A percentile compares a stretch with the other conserved stretches of the same genome.
These are phyloP conservation scores for Hypomyces perniciosus DNA, from an alignment of 2,329 filamentous ascomycete genomes.

Conservation along the genomic window DNA sequence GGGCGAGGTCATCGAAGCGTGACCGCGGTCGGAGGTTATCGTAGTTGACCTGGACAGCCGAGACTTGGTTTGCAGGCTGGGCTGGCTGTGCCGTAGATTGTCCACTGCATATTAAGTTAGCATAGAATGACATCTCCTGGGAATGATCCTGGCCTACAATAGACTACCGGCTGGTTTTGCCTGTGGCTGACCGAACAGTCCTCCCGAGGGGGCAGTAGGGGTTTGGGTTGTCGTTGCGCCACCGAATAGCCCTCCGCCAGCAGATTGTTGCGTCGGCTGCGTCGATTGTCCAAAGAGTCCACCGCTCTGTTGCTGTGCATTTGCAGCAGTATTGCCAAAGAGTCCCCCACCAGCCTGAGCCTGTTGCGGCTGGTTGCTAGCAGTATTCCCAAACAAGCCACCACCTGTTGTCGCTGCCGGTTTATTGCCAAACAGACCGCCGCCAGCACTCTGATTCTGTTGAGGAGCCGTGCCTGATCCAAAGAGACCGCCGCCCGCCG, in stretches of 20 bases:
- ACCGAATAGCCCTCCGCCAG: conserved; percentile 26
- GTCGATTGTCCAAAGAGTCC: conserved; percentile 26
- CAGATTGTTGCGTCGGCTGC: conserved; percentile 18
- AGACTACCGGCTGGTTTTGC: conserved; percentile 26
- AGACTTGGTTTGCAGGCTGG: conserved; percentile 46
- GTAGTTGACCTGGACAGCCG: conserved; percentile 72
- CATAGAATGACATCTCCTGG: not conserved
- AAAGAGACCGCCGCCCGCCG: conserved; percentile 10
- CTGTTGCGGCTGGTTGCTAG: conserved; percentile 20
- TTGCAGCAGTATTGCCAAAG: conserved; percentile 20
- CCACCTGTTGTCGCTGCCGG: conserved; percentile 15
- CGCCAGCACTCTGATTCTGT: conserved; percentile 2
- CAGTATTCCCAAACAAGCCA: conserved; percentile 27
- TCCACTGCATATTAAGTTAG: conserved; percentile 22
- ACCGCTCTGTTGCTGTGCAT: conserved; percentile 17
- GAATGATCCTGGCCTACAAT: conserved; percentile 23
- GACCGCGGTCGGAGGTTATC: conserved; percentile 78
- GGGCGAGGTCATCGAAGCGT: conserved; percentile 83
- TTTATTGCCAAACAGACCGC: conserved; percentile 18
- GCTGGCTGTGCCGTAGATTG: conserved; percentile 25
- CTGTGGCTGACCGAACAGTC: conserved; percentile 31
- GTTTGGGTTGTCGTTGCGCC: conserved; percentile 14
- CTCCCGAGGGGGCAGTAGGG: conserved; percentile 16
- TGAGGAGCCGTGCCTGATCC: conserved; percentile 8
- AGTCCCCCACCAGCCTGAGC: conserved; percentile 17